These are phyloP conservation scores for Rhynchospora pubera DNA, from an alignment of 176 grass and related monocot genomes.

Conservation along the genomic window DNA sequence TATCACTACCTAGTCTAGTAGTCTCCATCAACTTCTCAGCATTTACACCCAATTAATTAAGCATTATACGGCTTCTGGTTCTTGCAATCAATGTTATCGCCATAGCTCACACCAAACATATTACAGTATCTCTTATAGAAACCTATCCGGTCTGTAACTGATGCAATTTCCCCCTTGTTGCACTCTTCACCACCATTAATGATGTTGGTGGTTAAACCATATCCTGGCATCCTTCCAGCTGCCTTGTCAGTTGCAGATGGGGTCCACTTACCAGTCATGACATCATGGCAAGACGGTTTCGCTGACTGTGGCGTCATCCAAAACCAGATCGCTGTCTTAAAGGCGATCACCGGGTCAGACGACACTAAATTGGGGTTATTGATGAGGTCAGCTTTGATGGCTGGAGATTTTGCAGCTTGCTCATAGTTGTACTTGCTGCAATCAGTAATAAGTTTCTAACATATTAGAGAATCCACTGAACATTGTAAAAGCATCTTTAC, in stretches of 20 bases:
- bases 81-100: slow-evolving; percentile 41
- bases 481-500: background rate
- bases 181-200: slow-evolving; percentile 58
- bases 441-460: background rate
- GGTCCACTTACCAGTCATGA: slow-evolving; percentile 34
- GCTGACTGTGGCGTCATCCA: slow-evolving; percentile 23
- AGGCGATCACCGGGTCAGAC: slow-evolving; percentile 23
- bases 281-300: slow-evolving; percentile 48
- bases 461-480: background rate
- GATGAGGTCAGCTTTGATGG: slow-evolving; percentile 36
- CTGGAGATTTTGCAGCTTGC: background rate
- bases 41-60: background rate
- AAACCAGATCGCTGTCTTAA: slow-evolving; percentile 44
- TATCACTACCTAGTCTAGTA: background rate
- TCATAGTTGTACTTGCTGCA: slow-evolving; percentile 62
- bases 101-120: slow-evolving; percentile 32
- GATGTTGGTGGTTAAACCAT: slow-evolving; percentile 53
- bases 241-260: background rate
- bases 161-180: background rate
- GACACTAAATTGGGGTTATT: slow-evolving; percentile 46
- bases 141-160: slow-evolving; percentile 16
- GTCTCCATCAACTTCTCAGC: background rate
- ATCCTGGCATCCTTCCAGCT: slow-evolving; percentile 26
- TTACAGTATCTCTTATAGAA: slow-evolving; percentile 53
- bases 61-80: slow-evolving; percentile 8